A percentile compares a stretch with the other conserved stretches of the same genome.
Conservation (phyloP, 108 stramenopile genomes). For the Schizochytrium sp. region DNA sequence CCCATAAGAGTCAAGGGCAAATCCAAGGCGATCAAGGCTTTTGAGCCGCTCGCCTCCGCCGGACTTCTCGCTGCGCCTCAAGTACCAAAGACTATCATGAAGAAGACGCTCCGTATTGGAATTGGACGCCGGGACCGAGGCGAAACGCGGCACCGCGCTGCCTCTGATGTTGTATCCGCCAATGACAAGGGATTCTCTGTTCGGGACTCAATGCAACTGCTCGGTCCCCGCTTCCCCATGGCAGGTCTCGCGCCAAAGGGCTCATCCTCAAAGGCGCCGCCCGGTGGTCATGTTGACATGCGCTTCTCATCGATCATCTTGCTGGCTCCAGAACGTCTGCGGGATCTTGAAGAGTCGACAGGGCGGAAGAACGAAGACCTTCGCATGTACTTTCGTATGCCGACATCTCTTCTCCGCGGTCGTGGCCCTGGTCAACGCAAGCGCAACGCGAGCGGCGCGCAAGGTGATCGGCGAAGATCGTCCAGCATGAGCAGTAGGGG, state of each 20-base stretch:
- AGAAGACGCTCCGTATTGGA: no score
- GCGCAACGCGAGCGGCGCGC: no score
- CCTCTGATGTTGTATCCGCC: not conserved
- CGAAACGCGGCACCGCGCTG: not conserved
- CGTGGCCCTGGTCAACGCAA: not conserved
- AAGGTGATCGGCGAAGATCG: no score
- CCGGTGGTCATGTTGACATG: no score
- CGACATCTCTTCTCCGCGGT: not conserved
- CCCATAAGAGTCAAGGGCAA: constrained; percentile 51
- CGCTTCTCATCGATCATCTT: not conserved
- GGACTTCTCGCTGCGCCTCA: no score
- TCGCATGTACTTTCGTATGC: not conserved
- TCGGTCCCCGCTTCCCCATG: not conserved
- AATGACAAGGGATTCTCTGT: not conserved
- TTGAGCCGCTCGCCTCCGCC: constrained; percentile 27
- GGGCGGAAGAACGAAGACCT: not conserved
- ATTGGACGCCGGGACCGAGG: no score
- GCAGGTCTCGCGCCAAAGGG: no score
- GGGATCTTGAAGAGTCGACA: not conserved
- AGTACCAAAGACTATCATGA: no score
- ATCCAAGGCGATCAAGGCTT: constrained; percentile 28
- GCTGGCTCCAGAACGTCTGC: not conserved
- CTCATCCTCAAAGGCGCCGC: no score
- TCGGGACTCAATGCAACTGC: not conserved
- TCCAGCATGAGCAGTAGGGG: no score